Evolutionary conservation across 495 filamentous ascomycete genomes (phyloP).

Genomic region (Neurospora terricola): DNA sequence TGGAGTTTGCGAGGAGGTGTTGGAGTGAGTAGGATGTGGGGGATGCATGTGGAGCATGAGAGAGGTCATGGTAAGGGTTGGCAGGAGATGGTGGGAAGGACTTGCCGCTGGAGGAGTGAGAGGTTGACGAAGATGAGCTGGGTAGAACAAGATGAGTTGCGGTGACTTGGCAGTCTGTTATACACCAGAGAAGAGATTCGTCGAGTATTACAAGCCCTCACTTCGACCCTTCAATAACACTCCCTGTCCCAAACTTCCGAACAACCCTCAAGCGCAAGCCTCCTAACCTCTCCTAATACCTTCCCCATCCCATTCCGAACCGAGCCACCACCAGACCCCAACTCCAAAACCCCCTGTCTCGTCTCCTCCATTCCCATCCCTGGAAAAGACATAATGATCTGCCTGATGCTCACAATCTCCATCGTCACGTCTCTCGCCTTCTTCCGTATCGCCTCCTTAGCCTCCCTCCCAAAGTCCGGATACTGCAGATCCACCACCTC

Average conservation of each 20-base stretch:
- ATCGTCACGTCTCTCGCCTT: neutral
- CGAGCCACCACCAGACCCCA: neutral
- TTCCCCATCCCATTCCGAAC: neutral
- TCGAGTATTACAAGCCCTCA: neutral
- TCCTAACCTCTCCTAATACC: neutral
- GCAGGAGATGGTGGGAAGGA: no score
- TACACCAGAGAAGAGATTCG: neutral
- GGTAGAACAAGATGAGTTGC: no score
- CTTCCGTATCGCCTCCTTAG: neutral
- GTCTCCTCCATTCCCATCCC: neutral
- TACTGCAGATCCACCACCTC: neutral
- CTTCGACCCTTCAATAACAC: neutral
- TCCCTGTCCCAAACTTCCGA: neutral
- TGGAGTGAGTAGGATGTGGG: neutral
- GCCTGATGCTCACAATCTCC: conserved; percentile 1
- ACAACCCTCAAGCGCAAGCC: neutral
- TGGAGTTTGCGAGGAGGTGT: conserved; percentile 17
- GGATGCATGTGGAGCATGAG: no score
- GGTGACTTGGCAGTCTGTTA: neutral
- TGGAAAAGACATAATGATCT: neutral
- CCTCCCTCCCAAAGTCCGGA: conserved; percentile 1
- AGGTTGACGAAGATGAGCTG: no score
- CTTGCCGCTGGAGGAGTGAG: no score
- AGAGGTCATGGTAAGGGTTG: no score
- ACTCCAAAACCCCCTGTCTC: neutral